Base-by-base conservation (phyloP, 1,139 yeast genomes). In the Protomyces gravidus region DNA sequence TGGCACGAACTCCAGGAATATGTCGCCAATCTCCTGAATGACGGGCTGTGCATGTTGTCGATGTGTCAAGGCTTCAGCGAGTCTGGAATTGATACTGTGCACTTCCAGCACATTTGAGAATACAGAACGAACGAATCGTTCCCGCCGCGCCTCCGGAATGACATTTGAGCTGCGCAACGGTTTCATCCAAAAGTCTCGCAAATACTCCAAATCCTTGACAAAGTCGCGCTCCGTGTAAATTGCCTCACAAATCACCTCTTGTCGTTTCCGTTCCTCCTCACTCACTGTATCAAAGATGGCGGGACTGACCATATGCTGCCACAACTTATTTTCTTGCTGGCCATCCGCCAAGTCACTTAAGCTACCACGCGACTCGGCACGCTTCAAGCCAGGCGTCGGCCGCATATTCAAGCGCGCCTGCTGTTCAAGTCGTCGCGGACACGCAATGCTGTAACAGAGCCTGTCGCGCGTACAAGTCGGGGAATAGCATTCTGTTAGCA, bases 391-490 rank as follows among this genome's bases (percentile, higher is more conserved):
- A 45, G 96, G 92, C 67, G 87, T 87, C 5, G 95, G 89, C 71
- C 89, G 88, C 81, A 88, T 78, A 68, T 89, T 89, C 62, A 89
- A 78, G 61, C 97, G 78, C 1, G 96, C 96, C 70, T 92, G 97
- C 71, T 92, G 98, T 72, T 92, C 98, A 55, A 92, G 76, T 65
- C 98, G 80, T 66, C 97, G 80, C 9, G 98, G 98, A 74, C 98
- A 92, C n/a, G 97, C 95, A 66, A 92, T 90, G 59, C 96, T 86
- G 72, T 92, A 92, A 73, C 98, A 92, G 48, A 92, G 76, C 39
- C 82, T 78, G 69, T 89, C 95, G 60, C 95, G 77, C 3, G 96
- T 85, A 74, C 98, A 92, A 0, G 98, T 92, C 36, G 98, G 96
- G 0, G 97, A 89, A 69, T 92, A 92, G 73, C 98, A 92, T 68